Conservation (phyloP, 2,329 filamentous ascomycete species). For the Tolypocladium guangdongense region DNA sequence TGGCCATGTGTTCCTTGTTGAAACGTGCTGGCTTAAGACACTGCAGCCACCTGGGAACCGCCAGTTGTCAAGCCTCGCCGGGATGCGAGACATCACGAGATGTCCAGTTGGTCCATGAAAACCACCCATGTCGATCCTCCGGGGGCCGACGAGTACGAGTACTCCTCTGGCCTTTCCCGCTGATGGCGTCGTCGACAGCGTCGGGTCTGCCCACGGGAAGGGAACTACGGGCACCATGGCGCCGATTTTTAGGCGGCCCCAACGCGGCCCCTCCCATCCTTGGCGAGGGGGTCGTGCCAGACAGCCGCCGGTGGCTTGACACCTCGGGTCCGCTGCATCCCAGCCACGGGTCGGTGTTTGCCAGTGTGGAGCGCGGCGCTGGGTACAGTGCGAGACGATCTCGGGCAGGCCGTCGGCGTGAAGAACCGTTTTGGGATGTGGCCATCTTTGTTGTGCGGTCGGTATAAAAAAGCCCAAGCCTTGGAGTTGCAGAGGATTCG, state of each 20-base stretch:
- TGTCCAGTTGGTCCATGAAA: slow-evolving; percentile 4
- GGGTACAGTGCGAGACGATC: background rate
- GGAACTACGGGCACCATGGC: no score
- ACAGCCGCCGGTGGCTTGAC: no score
- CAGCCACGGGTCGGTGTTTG: no score
- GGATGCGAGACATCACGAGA: slow-evolving; percentile 8
- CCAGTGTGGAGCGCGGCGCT: no score
- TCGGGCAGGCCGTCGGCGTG: background rate
- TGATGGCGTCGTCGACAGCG: background rate
- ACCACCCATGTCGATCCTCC: background rate
- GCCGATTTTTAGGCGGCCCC: no score
- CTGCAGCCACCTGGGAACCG: slow-evolving; percentile 17
- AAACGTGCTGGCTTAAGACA: slow-evolving; percentile 20
- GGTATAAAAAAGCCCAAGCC: no score
- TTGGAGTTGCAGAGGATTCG: no score
- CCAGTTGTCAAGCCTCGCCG: slow-evolving; percentile 20
- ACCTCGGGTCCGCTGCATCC: no score
- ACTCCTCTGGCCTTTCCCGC: background rate
- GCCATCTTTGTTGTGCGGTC: no score
- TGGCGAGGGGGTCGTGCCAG: no score
- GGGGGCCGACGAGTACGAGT: no score
- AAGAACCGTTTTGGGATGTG: background rate
- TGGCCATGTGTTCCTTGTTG: slow-evolving; percentile 26
- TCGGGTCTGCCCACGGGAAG: background rate
- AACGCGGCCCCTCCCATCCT: no score